Evolutionary conservation across 2,329 filamentous ascomycete species (phyloP).

Genomic region (Ophiostoma tasmaniense): DNA sequence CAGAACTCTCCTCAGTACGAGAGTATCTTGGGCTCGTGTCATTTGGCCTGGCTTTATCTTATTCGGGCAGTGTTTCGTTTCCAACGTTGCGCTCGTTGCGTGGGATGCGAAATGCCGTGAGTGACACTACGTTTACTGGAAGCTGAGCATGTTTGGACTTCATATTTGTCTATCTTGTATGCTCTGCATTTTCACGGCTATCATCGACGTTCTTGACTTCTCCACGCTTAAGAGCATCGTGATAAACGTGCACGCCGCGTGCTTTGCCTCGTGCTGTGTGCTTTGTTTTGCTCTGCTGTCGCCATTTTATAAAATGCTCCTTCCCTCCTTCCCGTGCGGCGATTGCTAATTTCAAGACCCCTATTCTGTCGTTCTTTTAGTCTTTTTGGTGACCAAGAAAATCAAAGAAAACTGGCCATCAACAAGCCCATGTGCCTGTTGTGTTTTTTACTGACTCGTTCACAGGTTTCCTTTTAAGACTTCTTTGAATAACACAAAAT

Average conservation of each 20-base stretch:
- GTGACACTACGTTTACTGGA: not conserved
- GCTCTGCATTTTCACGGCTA: not conserved
- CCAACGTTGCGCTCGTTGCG: slow-evolving; percentile 6
- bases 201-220: not conserved
- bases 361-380: not conserved
- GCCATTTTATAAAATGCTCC: not conserved
- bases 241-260: slow-evolving; percentile 1
- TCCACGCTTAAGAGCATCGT: not conserved
- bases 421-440: not conserved
- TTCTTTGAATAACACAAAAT: not conserved
- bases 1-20: not conserved
- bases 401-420: not conserved
- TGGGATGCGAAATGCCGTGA: slow-evolving; percentile 6
- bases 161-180: not conserved
- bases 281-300: not conserved
- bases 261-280: not conserved
- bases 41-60: not conserved
- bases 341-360: slow-evolving; percentile 1
- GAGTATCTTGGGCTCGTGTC: not conserved
- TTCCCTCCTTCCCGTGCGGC: not conserved
- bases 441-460: not conserved
- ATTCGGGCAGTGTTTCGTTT: slow-evolving; percentile 6
- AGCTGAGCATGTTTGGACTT: not conserved
- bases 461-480: too few relatives aligned
- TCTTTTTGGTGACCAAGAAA: not conserved